These are phyloP conservation scores for Coleophoma crateriformis DNA, from an alignment of 2,329 filamentous ascomycete species.

Conservation along the genomic window DNA sequence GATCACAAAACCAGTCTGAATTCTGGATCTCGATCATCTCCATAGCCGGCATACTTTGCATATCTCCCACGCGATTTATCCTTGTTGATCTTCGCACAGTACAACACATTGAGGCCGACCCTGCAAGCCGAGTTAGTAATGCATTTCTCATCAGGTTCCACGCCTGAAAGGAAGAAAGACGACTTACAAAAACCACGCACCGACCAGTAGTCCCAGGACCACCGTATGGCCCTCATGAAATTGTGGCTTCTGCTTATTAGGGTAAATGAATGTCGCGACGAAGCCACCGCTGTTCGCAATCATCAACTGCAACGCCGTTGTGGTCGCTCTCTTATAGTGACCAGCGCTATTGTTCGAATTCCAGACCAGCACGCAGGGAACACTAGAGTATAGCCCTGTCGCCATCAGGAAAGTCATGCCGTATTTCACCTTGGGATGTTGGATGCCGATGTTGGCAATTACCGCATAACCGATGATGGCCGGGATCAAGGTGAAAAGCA, in stretches of 20 bases:
- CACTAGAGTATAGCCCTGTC: constrained; percentile 39
- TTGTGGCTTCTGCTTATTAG: constrained; percentile 45
- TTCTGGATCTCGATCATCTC: constrained; percentile 57
- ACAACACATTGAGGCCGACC: constrained; percentile 53
- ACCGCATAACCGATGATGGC: constrained; percentile 61
- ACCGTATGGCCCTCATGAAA: constrained; percentile 58
- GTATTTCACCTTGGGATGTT: constrained; percentile 40
- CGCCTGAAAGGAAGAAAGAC: not conserved
- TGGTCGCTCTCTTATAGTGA: constrained; percentile 66
- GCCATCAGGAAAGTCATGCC: constrained; percentile 41
- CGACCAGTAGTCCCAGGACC: constrained; percentile 52
- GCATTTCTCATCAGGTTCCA: not conserved
- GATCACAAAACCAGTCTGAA: constrained; percentile 54
- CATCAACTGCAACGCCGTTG: constrained; percentile 57
- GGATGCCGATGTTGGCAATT: constrained; percentile 45
- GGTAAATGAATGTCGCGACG: constrained; percentile 60
- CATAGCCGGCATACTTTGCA: constrained; percentile 47
- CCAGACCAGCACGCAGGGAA: constrained; percentile 45
- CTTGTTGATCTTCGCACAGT: constrained; percentile 57
- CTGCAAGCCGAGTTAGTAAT: constrained; percentile 26
- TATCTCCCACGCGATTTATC: constrained; percentile 58
- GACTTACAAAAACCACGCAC: constrained; percentile 59
- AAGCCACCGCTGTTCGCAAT: constrained; percentile 65
- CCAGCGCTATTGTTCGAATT: constrained; percentile 54
- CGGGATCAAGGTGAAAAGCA: constrained; percentile 57